Evolutionary conservation across 345 rosid genomes (phyloP).

Genomic region (Balakata baccata): DNA sequence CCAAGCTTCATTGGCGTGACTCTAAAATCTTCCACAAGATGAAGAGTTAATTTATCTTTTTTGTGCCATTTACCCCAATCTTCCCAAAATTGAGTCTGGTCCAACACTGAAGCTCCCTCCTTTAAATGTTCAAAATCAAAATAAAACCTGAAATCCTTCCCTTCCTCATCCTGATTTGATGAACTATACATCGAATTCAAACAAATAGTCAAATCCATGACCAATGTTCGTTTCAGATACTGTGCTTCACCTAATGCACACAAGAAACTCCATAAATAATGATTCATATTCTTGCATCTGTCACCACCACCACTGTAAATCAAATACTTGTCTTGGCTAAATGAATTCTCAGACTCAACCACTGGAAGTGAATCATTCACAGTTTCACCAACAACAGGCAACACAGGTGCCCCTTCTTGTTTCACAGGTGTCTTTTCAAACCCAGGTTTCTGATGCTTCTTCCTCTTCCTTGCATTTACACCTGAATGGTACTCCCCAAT

Average conservation of each 20-base stretch:
- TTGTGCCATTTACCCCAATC: constrained; percentile 80
- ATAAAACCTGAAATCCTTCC: constrained; percentile 90
- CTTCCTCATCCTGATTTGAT: constrained; percentile 79
- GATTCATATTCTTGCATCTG: constrained; percentile 94
- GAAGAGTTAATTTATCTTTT: constrained; percentile 40
- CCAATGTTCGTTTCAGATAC: constrained; percentile 80
- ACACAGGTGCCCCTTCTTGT: constrained; percentile 29
- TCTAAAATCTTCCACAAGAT: constrained; percentile 67
- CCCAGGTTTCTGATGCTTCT: constrained; percentile 67
- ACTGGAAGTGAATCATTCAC: constrained; percentile 75
- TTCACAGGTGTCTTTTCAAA: constrained; percentile 44
- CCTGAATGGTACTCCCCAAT: constrained; percentile 89
- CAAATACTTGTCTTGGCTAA: constrained; percentile 41
- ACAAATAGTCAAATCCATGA: constrained; percentile 84
- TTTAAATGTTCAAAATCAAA: constrained; percentile 93
- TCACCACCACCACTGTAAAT: constrained; percentile 81
- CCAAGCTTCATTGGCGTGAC: constrained; percentile 73
- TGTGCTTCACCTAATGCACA: constrained; percentile 95
- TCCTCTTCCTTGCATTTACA: constrained; percentile 85
- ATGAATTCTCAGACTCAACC: constrained; percentile 67
- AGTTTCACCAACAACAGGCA: constrained; percentile 58
- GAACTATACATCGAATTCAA: constrained; percentile 67
- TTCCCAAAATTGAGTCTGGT: constrained; percentile 79
- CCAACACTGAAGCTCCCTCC: constrained; percentile 82
- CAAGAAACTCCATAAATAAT: constrained; percentile 91